These are phyloP conservation scores for Rhododendron molle DNA, from an alignment of 148 eudicot genomes.

Conservation along the genomic window DNA sequence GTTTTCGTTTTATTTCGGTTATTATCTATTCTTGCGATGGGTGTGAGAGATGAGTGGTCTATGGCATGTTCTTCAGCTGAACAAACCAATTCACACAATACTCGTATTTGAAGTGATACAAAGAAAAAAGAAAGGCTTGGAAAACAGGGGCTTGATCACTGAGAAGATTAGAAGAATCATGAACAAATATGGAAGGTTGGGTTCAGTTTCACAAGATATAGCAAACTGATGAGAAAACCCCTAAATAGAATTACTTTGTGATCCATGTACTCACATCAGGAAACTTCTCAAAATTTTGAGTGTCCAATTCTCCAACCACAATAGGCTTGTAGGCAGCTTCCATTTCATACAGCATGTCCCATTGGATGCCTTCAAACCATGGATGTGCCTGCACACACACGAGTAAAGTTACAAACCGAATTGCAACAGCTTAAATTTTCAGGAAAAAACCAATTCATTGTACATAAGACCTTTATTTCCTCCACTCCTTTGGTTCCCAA, in stretches of 20 bases:
- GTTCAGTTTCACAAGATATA: not conserved
- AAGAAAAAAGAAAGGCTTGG: not conserved
- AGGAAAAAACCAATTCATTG: not conserved
- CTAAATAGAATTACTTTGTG: not conserved
- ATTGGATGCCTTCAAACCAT: constrained; percentile 51
- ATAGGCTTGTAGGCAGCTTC: constrained; percentile 72
- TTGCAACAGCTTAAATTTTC: not conserved
- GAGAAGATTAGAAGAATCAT: not conserved
- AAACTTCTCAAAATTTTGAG: constrained; percentile 74
- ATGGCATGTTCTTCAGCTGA: not conserved
- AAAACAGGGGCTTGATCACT: not conserved
- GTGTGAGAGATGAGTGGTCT: not conserved
- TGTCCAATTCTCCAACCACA: constrained; percentile 59
- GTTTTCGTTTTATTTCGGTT: not conserved
- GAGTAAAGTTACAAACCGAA: constrained; percentile 6
- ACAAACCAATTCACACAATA: not conserved
- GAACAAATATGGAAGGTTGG: not conserved
- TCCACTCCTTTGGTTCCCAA: constrained; percentile 68
- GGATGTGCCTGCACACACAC: constrained; percentile 52
- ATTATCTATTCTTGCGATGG: not conserved
- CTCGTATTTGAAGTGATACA: not conserved
- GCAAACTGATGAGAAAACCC: not conserved
- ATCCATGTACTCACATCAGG: constrained; percentile 38
- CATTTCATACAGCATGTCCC: constrained; percentile 70
- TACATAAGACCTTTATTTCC: constrained; percentile 52